Percentiles rank a stretch among this genome's conserved stretches.
phyloP scores from a whole-genome alignment of 345 rosid genomes.

The Rhodomyrtus tomentosa region DNA sequence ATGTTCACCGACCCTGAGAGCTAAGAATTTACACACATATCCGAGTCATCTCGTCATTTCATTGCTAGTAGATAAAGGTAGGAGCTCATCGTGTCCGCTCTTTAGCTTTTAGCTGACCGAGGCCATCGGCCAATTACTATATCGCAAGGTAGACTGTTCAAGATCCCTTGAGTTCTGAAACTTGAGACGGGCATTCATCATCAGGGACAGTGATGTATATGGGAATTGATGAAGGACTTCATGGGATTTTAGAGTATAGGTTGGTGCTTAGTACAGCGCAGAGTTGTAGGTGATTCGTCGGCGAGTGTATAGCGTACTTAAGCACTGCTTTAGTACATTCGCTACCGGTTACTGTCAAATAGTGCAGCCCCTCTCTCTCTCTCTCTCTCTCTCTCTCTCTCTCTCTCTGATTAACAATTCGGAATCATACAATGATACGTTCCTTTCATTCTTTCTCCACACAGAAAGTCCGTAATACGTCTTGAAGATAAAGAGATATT shows the following conservation, averaged over 20 bases:
- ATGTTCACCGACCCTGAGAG: conserved; percentile 50
- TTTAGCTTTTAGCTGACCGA: not conserved
- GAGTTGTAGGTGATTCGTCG: not conserved
- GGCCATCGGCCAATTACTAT: not conserved
- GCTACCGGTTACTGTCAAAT: not conserved
- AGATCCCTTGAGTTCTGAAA: not conserved
- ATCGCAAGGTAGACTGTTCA: not conserved
- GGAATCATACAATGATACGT: not conserved
- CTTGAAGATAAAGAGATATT: not conserved
- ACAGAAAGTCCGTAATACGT: not conserved
- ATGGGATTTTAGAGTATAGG: not conserved
- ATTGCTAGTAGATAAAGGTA: not conserved
- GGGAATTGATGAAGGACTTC: not conserved
- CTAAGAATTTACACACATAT: conserved; percentile 4
- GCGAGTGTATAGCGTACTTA: not conserved
- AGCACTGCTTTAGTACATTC: not conserved
- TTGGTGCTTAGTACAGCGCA: not conserved
- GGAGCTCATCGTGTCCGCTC: not conserved
- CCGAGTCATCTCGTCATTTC: not conserved
- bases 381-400: too few relatives aligned
- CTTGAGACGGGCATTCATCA: not conserved
- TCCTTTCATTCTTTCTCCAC: not conserved
- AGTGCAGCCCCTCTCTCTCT: not conserved
- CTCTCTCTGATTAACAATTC: not conserved
- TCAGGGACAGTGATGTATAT: not conserved